Evolutionary conservation across 257 asterid genomes (phyloP).

Genomic region (Cruciata laevipes): DNA sequence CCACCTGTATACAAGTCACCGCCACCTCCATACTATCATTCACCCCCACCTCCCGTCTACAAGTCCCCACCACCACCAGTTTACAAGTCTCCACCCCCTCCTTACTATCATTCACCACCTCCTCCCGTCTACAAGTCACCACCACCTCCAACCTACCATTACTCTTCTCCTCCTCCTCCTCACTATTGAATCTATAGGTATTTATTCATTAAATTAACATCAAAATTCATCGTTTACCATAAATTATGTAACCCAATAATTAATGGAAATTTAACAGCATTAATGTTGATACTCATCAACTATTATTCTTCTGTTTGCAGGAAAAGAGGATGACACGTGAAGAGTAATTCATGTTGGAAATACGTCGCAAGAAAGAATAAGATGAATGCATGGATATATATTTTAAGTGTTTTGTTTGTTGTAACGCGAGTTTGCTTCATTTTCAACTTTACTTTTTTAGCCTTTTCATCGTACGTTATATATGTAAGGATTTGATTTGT

Average conservation of each 20-base stretch:
- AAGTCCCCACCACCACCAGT: background rate
- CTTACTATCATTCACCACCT: background rate
- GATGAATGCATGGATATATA: background rate
- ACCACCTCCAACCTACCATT: background rate
- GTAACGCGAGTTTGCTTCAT: background rate
- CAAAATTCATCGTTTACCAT: no score
- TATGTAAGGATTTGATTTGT: background rate
- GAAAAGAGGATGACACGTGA: background rate
- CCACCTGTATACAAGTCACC: background rate
- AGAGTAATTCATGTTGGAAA: background rate
- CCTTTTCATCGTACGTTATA: background rate
- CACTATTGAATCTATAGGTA: background rate
- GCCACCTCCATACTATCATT: background rate
- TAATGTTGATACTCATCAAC: no score
- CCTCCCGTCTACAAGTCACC: background rate
- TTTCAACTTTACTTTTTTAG: background rate
- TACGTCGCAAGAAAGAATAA: background rate
- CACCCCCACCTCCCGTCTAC: background rate
- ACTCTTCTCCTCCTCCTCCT: constrained; percentile 1
- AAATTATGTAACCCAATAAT: no score
- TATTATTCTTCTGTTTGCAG: background rate
- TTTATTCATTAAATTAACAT: no score
- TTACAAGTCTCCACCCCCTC: background rate
- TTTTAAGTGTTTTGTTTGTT: background rate
- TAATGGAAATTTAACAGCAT: no score